Evolutionary conservation across 371 early-diverging fungal species (phyloP).

Genomic region (Syncephalastrum sp.): DNA sequence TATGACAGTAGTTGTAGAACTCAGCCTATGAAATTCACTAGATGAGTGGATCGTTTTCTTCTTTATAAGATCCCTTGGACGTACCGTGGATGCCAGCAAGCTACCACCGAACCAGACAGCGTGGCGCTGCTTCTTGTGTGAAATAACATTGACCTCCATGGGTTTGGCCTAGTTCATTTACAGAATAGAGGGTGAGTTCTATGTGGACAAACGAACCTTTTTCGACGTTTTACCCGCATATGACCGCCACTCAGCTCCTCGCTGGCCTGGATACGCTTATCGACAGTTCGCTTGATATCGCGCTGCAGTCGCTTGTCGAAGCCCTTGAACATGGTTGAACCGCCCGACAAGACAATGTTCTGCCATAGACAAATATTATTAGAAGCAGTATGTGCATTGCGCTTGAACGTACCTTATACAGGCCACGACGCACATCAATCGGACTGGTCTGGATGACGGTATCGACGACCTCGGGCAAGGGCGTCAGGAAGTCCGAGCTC

Average conservation of each 20-base stretch:
- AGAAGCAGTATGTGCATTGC: background rate
- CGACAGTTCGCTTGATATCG: slow-evolving; percentile 90
- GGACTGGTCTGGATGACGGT: slow-evolving; percentile 94
- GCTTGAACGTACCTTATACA: slow-evolving; percentile 74
- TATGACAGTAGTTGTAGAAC: slow-evolving; percentile 92
- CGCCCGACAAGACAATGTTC: slow-evolving; percentile 98
- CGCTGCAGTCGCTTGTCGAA: slow-evolving; percentile 94
- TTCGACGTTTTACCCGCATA: slow-evolving; percentile 41
- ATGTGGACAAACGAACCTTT: no score
- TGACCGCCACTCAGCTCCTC: slow-evolving; percentile 72
- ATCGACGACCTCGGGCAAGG: slow-evolving; percentile 95
- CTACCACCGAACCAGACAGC: slow-evolving; percentile 99
- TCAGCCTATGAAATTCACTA: slow-evolving; percentile 58
- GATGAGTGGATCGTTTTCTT: background rate
- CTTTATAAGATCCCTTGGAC: slow-evolving; percentile 47
- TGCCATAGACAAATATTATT: slow-evolving; percentile 16
- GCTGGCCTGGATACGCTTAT: slow-evolving; percentile 74
- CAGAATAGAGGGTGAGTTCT: no score
- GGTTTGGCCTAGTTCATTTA: slow-evolving; percentile 58
- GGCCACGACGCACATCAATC: slow-evolving; percentile 94
- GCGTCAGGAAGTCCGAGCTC: slow-evolving; percentile 94
- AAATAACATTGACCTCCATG: slow-evolving; percentile 94
- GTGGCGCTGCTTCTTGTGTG: slow-evolving; percentile 97
- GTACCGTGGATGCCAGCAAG: slow-evolving; percentile 79
- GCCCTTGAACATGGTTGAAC: slow-evolving; percentile 98